These are phyloP conservation scores for Acacia crassicarpa DNA, from an alignment of 306 rosid species.

Conservation along the genomic window DNA sequence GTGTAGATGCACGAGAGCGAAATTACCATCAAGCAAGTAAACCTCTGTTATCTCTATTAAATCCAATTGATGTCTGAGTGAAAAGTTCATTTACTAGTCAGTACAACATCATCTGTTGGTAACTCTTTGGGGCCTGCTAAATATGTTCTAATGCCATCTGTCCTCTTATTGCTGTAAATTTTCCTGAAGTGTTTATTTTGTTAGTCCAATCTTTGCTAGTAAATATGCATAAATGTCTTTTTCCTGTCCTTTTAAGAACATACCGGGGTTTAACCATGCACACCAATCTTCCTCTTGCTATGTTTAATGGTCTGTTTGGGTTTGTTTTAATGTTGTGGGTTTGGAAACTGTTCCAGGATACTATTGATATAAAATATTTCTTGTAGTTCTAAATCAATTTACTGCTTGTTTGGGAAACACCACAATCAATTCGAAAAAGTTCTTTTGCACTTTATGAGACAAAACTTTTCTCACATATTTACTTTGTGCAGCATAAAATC, in stretches of 20 bases:
- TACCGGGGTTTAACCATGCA: slow-evolving; percentile 15
- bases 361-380: neutral
- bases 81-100: neutral
- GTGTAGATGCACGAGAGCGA: slow-evolving; percentile 92
- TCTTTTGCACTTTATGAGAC: too few relatives aligned
- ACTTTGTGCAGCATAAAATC: too few relatives aligned
- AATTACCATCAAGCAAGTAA: slow-evolving; percentile 95
- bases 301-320: neutral
- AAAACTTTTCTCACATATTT: too few relatives aligned
- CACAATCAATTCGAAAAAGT: too few relatives aligned
- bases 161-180: slow-evolving; percentile 9
- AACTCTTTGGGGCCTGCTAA: slow-evolving; percentile 24
- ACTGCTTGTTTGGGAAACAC: too few relatives aligned
- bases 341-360: slow-evolving; percentile 9
- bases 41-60: slow-evolving; percentile 33
- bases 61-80: slow-evolving; percentile 23
- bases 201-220: slow-evolving; percentile 11
- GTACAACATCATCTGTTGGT: slow-evolving; percentile 1
- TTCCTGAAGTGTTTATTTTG: neutral
- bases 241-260: slow-evolving; percentile 30
- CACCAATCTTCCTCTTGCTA: slow-evolving; percentile 20
- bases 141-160: slow-evolving; percentile 9
- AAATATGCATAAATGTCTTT: neutral
- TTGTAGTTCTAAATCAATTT: slow-evolving; percentile 13
- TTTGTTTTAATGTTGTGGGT: slow-evolving; percentile 25